A percentile compares a stretch with the other conserved stretches of the same genome.
phyloP scores from a whole-genome alignment of 495 filamentous ascomycete species.

The Pseudevernia furfuracea region DNA sequence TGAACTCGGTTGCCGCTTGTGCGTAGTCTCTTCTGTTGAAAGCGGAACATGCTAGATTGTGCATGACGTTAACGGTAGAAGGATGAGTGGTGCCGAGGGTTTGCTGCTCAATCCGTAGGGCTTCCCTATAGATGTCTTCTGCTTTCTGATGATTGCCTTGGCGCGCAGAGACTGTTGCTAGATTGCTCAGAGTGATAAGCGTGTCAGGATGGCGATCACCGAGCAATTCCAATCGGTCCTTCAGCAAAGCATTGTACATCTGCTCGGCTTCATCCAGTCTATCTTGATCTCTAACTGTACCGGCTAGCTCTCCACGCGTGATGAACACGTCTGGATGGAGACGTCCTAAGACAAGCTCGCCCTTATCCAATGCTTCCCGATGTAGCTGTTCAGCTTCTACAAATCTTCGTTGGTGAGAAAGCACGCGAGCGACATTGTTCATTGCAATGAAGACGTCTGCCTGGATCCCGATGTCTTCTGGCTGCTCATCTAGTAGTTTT shows the following conservation, averaged over 20 bases:
- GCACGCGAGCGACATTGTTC: conserved; percentile 10
- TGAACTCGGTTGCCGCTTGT: conserved; percentile 16
- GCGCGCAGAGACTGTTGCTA: conserved; percentile 9
- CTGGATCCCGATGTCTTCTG: neutral
- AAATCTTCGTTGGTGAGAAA: conserved; percentile 3
- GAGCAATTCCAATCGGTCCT: conserved; percentile 1
- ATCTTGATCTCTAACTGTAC: conserved; percentile 4
- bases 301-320: conserved; percentile 9
- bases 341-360: neutral
- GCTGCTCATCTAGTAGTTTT: neutral
- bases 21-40: neutral
- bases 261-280: conserved; percentile 19
- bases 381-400: conserved; percentile 12
- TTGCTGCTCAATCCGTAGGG: conserved; percentile 18
- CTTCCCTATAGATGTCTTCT: conserved; percentile 23
- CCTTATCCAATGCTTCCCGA: neutral
- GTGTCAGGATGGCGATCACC: conserved; percentile 24
- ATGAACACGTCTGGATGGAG: conserved; percentile 14
- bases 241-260: conserved; percentile 13
- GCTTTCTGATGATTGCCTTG: conserved; percentile 19
- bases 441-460: conserved; percentile 3
- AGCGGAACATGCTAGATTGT: conserved; percentile 16
- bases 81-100: conserved; percentile 25
- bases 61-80: conserved; percentile 21
- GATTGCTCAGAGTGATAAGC: conserved; percentile 13